These are phyloP conservation scores for Stachybotrys elegans DNA, from an alignment of 2,329 filamentous ascomycete genomes.

Conservation along the genomic window DNA sequence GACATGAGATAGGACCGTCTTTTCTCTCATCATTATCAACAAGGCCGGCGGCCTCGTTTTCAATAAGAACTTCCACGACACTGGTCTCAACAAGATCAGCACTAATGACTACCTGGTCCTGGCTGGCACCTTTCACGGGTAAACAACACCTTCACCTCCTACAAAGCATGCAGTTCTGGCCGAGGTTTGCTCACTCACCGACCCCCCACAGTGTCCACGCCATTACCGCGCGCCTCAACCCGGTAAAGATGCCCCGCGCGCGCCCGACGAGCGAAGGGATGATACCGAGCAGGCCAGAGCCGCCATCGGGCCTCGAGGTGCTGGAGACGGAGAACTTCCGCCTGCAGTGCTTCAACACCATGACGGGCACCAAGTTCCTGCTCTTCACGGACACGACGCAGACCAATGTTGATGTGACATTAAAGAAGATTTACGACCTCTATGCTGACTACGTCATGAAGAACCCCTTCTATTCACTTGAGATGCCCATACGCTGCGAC, in stretches of 20 bases:
- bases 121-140: slow-evolving; percentile 96
- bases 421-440: slow-evolving; percentile 84
- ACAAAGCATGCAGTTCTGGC: neutral
- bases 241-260: slow-evolving; percentile 39
- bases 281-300: slow-evolving; percentile 49
- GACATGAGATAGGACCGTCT: slow-evolving; percentile 68
- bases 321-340: slow-evolving; percentile 93
- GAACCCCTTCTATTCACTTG: slow-evolving; percentile 96
- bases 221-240: slow-evolving; percentile 60
- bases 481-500: slow-evolving; percentile 96
- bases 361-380: slow-evolving; percentile 93
- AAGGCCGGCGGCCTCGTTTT: slow-evolving; percentile 96
- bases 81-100: slow-evolving; percentile 77
- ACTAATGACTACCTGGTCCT: slow-evolving; percentile 97
- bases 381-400: slow-evolving; percentile 89
- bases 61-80: slow-evolving; percentile 87
- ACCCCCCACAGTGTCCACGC: slow-evolving; percentile 54
- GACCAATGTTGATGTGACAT: slow-evolving; percentile 77
- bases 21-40: slow-evolving; percentile 95
- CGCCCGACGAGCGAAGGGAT: slow-evolving; percentile 30
- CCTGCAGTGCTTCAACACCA: slow-evolving; percentile 90
- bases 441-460: slow-evolving; percentile 99
- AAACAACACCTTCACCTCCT: slow-evolving; percentile 11
- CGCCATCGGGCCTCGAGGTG: slow-evolving; percentile 78
- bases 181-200: slow-evolving; percentile 8